Base-by-base conservation (phyloP, 768 basidiomycete species). In the Tubosaeta sp. region DNA sequence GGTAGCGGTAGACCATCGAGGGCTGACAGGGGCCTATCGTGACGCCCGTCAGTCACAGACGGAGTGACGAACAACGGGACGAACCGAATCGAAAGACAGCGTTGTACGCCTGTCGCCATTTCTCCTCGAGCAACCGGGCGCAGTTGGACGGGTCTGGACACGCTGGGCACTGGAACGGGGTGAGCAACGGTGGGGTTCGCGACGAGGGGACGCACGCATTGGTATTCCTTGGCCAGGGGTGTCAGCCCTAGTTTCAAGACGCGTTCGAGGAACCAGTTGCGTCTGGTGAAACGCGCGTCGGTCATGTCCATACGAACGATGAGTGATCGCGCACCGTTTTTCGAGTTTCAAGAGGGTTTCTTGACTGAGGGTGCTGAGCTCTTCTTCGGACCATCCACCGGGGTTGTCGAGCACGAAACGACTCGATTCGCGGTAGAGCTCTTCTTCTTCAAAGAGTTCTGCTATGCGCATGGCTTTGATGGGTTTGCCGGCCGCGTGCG, bases 191-290 rank as follows among this genome's bases (percentile, higher is more conserved):
- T n/a, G 29, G 11, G 16, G 4, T 69, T 32, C 39, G 22, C 31
- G 9, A 45, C 21, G 31, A 12, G 31, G 19, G 1, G 7, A 71
- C 82, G 57, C 64, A 93, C 91, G 63, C 94, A 96, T 81, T 90
- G 86, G 61, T 96, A 96, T 61, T 96, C 94, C 66, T 94, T 94
- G n/a, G 89, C 82, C 21, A 95, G 78, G 55, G 86, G 81, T 0
- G 88, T 87, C 35, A 92, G 73, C 2, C 92, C 91, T 10, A 97
- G 81, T 65, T 96, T 96, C 55, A 96, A 76, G 14, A 97, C 87
- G 18, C 94, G 83, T 66, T 97, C 94, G 18, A 96, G 78, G 71
- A 96, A 96, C 94, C 94, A 96, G 48, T 86, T 94, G 51, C 94
- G 81, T 31, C 92, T 29, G 25, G 30, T 21, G 36, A 12, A n/a